Base-by-base conservation (phyloP, 345 rosid genomes). In the Syzygium jambos region DNA sequence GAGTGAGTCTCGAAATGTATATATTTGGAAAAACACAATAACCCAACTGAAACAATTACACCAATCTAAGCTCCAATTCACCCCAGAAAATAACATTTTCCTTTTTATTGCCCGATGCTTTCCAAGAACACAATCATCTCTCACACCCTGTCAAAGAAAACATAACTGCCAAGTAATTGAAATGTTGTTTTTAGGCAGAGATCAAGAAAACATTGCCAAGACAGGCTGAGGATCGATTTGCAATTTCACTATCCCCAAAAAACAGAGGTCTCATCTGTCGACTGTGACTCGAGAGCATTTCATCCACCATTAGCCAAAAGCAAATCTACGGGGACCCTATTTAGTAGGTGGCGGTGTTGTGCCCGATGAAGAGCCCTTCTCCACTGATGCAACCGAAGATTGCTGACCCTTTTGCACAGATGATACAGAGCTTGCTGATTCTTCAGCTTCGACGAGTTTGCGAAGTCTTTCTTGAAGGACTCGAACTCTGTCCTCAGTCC, bases 401-500 rank as follows among this genome's bases (percentile, higher is more conserved):
- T 73, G 82, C 82, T 73, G 82, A 73, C 87, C 86, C 90, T 92
- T 93, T 27, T 84, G 87, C 87, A 86, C 23, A 2, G 96, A 88
- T 25, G 92, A 84, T 54, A 91, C 86, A 19, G 94, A 17, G 56
- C 46, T 25, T 7, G 94, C 91, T 13, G 95, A 86, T 80, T 95
- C 93, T 89, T 95, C 94, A 23, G 91, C 85, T 85, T 95, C 91
- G 38, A 93, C 95, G 11, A 94, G 89, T 68, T 96, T 92, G 11
- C 94, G 89, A 29, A 95, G 94, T 88, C 94, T 94, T 59, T 91
- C 89, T 84, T 95, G 99, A 86, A 96, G 98, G 80, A 54, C 95
- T 85, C 98, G 94, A 52, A 97, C 97, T 87, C 98, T 93, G 89
- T 95, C 98, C 92, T 97, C 99, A 0, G 98, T 95, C 90, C 91